Base-by-base conservation (phyloP, 2,329 filamentous ascomycete genomes). In the Madurella mycetomatis region DNA sequence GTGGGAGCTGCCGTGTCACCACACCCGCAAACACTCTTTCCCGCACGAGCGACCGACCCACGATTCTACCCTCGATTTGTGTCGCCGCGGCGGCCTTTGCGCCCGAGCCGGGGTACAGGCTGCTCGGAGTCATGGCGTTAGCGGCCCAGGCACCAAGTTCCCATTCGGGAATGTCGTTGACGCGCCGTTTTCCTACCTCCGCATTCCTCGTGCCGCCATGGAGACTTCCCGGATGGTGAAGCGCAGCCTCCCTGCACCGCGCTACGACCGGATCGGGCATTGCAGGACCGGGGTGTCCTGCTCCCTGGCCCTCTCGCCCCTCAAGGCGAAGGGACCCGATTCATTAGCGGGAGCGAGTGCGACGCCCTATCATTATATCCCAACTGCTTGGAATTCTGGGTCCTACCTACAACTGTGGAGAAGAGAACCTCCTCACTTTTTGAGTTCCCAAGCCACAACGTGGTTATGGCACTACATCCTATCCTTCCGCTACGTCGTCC, bases 121-220 rank as follows among this genome's bases (percentile, higher is more conserved):
- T 52, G 43, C 52, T 51, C 47, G 44, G 44, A 59, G 54, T 56
- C 54, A 54, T 58, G 53, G 54, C 45, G 53, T 51, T 34, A 51
- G 44, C 45, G 56, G 49, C 52, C 58, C 57, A 63, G 60, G 60
- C 57, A 59, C 60, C 58, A 58, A 53, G 58, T 61, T 64, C 62
- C 61, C 51, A 53, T 65, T 65, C 55, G 61, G 62, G 61, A 54
- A 64, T 64, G 60, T 65, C 61, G 60, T 58, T 57, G 53, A 60
- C 57, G 61, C 56, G 61, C 60, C 60, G 60, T 62, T 56, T 59
- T 59, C 49, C 52, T 49, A 50, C 59, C 62, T 65, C 62, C 62
- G 60, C 61, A 60, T 57, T 58, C 54, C 37, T 18, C 30, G 40
- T 44, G 41, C 41, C 37, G 51, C 47, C 15, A 46, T 54, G 40